Percentiles rank a stretch among this genome's conserved stretches.
phyloP scores from a whole-genome alignment of 305 asterid species.

The Petunia hybrid region DNA sequence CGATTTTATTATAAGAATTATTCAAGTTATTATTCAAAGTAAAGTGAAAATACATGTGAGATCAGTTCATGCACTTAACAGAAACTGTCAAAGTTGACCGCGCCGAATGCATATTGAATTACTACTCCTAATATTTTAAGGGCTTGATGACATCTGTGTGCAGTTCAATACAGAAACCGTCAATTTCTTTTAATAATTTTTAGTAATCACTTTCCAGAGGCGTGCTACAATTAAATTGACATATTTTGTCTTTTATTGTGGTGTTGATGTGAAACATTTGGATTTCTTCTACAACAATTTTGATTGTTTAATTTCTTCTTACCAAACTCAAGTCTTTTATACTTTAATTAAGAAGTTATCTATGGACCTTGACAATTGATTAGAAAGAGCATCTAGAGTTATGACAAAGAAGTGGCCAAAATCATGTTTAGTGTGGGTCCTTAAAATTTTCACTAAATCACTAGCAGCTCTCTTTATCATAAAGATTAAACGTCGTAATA shows the following conservation, averaged over 20 bases:
- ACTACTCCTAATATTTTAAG: conserved; percentile 22
- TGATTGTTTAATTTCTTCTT: conserved; percentile 38
- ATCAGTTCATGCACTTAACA: conserved; percentile 32
- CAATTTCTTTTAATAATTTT: neutral
- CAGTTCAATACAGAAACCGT: conserved; percentile 7
- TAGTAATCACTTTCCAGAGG: neutral
- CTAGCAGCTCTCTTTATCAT: neutral
- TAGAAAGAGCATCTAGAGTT: conserved; percentile 28
- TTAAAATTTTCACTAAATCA: neutral
- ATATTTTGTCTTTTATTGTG: conserved; percentile 27
- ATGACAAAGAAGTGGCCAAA: conserved; percentile 31
- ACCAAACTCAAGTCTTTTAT: conserved; percentile 53
- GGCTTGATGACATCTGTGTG: conserved; percentile 37
- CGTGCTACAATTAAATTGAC: conserved; percentile 26
- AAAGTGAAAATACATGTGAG: neutral
- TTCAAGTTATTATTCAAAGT: too few species aligned
- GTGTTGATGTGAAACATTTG: conserved; percentile 23
- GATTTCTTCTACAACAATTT: conserved; percentile 29
- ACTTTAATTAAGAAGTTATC: conserved; percentile 39
- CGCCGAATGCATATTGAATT: conserved; percentile 29
- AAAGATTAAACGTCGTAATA: neutral
- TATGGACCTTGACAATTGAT: conserved; percentile 45
- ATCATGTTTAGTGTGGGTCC: conserved; percentile 35
- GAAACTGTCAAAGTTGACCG: conserved; percentile 41
- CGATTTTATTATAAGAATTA: too few species aligned